Base-by-base conservation (phyloP, 257 asterid species). In the Cordia subcordata region DNA sequence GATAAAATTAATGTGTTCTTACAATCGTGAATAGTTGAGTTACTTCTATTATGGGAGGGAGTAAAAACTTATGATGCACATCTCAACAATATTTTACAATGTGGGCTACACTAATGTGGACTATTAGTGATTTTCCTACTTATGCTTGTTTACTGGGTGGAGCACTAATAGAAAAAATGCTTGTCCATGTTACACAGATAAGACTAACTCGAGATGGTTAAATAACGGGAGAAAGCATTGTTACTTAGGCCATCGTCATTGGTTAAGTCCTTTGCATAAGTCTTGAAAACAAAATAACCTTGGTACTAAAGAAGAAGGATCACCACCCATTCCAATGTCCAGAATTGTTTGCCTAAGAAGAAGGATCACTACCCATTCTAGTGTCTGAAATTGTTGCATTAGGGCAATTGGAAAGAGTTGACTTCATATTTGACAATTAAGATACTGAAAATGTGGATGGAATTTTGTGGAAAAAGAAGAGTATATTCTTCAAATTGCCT, bases 1-100 rank as follows among this genome's bases (percentile, higher is more conserved):
- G 58, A 23, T 10, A 12, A 61, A 8, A 68, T 62, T 39, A 57
- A 60, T 40, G 47, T 67, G 2, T 60, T 20, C 23, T 35, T 67
- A 10, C 72, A 67, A 51, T 49, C 61, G n/a, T n/a, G n/a, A n/a
- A n/a, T 59, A 1, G 33, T 11, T 15, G 73, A 68, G 11, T 33
- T 60, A 44, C 49, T 39, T 6, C 40, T 19, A 13, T 39, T 63
- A 22, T 37, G 60, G 61, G 60, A 20, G 8, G 53, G 52, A 39
- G 32, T 40, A 1, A 13, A 15, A 3, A 59, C 37, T 17, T 46
- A 15, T 23, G 57, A 33, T 32, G 14, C 47, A 18, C 15, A 12
- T 23, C 13, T 13, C 10, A 21, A 59, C 3, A 22, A 38, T 38
- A 20, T 19, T 59, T 22, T 19, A 22, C n/a, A n/a, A n/a, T 37